Base-by-base conservation (phyloP, 163 green algal species). In the Volvox carteri region DNA sequence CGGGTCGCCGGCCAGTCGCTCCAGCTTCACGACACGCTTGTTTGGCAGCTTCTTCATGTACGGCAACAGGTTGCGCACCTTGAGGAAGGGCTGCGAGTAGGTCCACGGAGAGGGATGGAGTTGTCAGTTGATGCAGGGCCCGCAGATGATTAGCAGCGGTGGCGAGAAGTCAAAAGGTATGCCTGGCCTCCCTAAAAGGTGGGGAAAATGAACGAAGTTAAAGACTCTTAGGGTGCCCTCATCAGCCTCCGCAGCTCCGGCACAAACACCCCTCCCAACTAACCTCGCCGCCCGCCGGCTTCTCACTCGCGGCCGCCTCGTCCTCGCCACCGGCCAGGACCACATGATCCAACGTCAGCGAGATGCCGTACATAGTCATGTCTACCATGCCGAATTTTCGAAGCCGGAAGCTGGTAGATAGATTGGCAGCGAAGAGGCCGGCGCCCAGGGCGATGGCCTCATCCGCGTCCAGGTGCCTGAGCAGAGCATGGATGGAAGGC, bases 391-490 rank as follows among this genome's bases (percentile, higher is more conserved):
- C 97, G 93, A 99, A 99, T 88, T 97, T 95, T 90, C 96, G 95
- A 87, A 94, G 84, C 21, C 97, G 95, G 95, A 99, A 99, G 67
- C 25, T 76, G 86, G 97, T 99, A 68, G 90, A 97, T 67, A 98
- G 93, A 95, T 99, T 99, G 89, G 98, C 98, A 30, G 97, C 98
- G 90, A 98, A 96, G 89, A 99, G 94, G 23, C 93, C 97, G 0
- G 97, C 97, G 7, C 98, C 98, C 85, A 99, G 92, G 70, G 97
- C 98, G 21, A 97, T 89, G 0, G 98, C 98, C 94, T 99, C 98
- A 90, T 99, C 98, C 11, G 96, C 96, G 90, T 99, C 98, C 90
- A 99, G 90, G 92, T 99, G 98, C 74, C 96, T 97, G 91, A 3
- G 81, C 25, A n/a, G 8, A 28, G n/a, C n/a, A n/a, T n/a, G n/a